These are phyloP conservation scores for Volvariella volvacea DNA, from an alignment of 1,284 basidiomycete species.

Conservation along the genomic window DNA sequence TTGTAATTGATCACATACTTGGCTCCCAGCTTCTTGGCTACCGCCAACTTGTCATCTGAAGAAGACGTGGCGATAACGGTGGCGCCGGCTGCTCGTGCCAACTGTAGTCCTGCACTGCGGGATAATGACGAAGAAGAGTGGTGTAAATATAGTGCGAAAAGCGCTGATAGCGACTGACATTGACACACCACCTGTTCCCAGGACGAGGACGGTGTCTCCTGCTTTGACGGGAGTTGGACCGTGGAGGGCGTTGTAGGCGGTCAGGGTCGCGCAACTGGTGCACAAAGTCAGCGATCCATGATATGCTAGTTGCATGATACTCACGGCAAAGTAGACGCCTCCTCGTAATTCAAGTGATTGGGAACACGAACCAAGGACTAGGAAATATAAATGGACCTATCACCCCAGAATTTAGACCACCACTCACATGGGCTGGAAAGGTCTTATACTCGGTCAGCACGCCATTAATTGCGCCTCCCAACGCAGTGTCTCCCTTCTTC, in stretches of 20 bases:
- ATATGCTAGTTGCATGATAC: conserved; percentile 9
- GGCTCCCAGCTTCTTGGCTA: conserved; percentile 40
- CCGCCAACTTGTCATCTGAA: conserved; percentile 50
- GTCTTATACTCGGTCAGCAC: conserved; percentile 49
- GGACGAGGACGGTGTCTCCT: conserved; percentile 43
- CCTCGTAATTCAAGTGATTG: conserved; percentile 40
- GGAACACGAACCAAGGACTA: conserved; percentile 38
- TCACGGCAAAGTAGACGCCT: conserved; percentile 41
- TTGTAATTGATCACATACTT: conserved; percentile 55
- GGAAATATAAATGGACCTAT: neutral
- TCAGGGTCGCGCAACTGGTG: conserved; percentile 41
- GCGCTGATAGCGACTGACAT: conserved; percentile 24
- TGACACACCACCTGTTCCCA: conserved; percentile 56
- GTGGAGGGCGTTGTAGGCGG: conserved; percentile 42
- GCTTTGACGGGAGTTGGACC: conserved; percentile 36
- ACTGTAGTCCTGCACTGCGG: conserved; percentile 41
- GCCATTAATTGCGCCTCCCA: conserved; percentile 45
- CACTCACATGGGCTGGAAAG: conserved; percentile 36
- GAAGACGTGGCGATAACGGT: conserved; percentile 55
- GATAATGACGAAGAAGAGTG: neutral
- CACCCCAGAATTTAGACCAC: neutral
- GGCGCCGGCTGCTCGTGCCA: conserved; percentile 52
- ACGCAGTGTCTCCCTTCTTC: conserved; percentile 22
- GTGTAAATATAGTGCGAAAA: neutral
- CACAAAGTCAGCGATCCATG: neutral